Evolutionary conservation across 192 early-diverging fungal species (phyloP), one percentile per base, ranked within the genome.

Genomic region (Coemansia sp.): DNA sequence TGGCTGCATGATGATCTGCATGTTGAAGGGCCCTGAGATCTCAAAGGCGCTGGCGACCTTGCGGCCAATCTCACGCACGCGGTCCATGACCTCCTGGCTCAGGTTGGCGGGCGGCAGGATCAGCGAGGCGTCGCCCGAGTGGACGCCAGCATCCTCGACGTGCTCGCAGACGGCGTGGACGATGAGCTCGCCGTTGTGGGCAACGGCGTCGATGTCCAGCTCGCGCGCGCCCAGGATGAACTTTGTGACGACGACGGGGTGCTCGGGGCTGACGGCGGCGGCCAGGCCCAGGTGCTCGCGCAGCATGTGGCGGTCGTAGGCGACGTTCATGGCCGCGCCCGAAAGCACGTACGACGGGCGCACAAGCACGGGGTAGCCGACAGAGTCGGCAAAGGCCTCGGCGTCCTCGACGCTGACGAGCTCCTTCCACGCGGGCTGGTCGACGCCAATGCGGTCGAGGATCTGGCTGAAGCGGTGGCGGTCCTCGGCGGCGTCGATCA

Each of bases 11-110:
- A 99, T 97, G 62, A 99, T 84, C 82, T 99, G 97, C 92, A 99
- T 99, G 83, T 99, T 99, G 92, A 91, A 99, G 2, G 97, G 95
- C 10, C 97, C 95, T n/a, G 95, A 95, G 80, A 98, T 95, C 61
- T 91, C 87, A 77, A 99, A 95, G 4, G 93, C 94, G 37, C 84
- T 80, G 18, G 93, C 95, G 18, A 99, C 89, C 82, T 95, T 92
- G 61, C 89, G 86, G 18, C 95, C 92, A 69, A 96, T 91, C 2
- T 74, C 83, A 78, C 91, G 90, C 68, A 93, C 78, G 40, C 86
- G 83, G 58, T 64, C 32, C 85, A 89, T 84, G 6, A 87, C 89
- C 0, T 66, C 70, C 0, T 67, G 32, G 29, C 75, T 59, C 39
- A 93, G 70, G 32, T 86, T 85, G 22, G 82, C 86, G 20, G 91